Percentiles rank a stretch among this genome's conserved stretches.
Conservation (phyloP, 2,329 filamentous ascomycete genomes). For the Fonsecaea pedrosoi region DNA sequence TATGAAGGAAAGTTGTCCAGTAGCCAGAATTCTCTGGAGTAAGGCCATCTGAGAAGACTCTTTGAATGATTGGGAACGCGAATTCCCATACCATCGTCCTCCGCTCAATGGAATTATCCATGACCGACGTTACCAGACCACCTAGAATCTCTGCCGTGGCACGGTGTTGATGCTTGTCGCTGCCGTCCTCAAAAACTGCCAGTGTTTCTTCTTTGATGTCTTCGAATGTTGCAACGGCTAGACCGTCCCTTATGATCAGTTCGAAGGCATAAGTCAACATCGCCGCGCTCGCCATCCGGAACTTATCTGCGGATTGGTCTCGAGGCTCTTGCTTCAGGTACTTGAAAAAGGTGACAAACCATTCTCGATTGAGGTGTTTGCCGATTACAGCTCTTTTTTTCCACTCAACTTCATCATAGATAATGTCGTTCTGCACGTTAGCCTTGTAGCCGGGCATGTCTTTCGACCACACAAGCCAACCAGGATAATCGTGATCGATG, state of each 20-base stretch:
- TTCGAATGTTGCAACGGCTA: slow-evolving; percentile 79
- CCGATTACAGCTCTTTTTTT: slow-evolving; percentile 80
- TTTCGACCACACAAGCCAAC: slow-evolving; percentile 96
- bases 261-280: slow-evolving; percentile 90
- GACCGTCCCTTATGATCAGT: slow-evolving; percentile 75
- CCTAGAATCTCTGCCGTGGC: slow-evolving; percentile 93
- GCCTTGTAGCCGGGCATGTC: slow-evolving; percentile 80
- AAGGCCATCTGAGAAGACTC: slow-evolving; percentile 86
- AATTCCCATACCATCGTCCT: slow-evolving; percentile 84
- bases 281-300: slow-evolving; percentile 86
- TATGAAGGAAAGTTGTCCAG: slow-evolving; percentile 92
- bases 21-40: slow-evolving; percentile 94
- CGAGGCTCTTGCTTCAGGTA: slow-evolving; percentile 96
- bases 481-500: slow-evolving; percentile 88
- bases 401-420: slow-evolving; percentile 82
- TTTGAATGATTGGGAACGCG: slow-evolving; percentile 83
- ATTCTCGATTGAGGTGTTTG: slow-evolving; percentile 76
- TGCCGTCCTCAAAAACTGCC: slow-evolving; percentile 86
- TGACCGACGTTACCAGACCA: slow-evolving; percentile 79
- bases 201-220: slow-evolving; percentile 83
- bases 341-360: slow-evolving; percentile 86
- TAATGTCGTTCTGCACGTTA: slow-evolving; percentile 68
- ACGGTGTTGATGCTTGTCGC: slow-evolving; percentile 96
- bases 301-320: slow-evolving; percentile 79
- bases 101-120: slow-evolving; percentile 76